Evolutionary conservation across 495 filamentous ascomycete species (phyloP).

Genomic region (Penicillium fimorum): DNA sequence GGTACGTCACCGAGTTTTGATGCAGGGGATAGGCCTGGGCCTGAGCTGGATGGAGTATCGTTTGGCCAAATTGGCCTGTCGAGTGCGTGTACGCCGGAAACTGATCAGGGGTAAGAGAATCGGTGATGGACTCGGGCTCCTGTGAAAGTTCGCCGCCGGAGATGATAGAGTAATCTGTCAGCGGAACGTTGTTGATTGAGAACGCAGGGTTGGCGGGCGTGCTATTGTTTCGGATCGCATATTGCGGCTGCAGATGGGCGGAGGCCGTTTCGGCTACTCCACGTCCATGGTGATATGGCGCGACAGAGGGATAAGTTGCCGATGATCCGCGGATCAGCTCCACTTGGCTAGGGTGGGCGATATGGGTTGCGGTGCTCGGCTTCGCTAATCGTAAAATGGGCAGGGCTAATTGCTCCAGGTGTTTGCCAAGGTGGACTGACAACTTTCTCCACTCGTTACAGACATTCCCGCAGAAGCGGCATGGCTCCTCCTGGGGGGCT

Average conservation of each 20-base stretch:
- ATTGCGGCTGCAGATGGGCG: slow-evolving; percentile 20
- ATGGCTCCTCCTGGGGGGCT: slow-evolving; percentile 74
- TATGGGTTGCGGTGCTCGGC: slow-evolving; percentile 24
- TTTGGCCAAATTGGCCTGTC: slow-evolving; percentile 17
- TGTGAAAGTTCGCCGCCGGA: slow-evolving; percentile 30
- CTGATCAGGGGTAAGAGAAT: slow-evolving; percentile 20
- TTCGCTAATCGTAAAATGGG: slow-evolving; percentile 74
- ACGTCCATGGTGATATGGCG: slow-evolving; percentile 7
- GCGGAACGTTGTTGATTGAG: slow-evolving; percentile 14
- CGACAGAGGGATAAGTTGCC: slow-evolving; percentile 6
- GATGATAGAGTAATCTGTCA: slow-evolving; percentile 26
- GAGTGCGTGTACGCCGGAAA: slow-evolving; percentile 11
- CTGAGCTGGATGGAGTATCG: slow-evolving; percentile 18
- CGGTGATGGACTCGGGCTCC: slow-evolving; percentile 30
- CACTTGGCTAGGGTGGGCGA: slow-evolving; percentile 4
- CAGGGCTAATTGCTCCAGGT: slow-evolving; percentile 93
- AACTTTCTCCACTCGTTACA: slow-evolving; percentile 92
- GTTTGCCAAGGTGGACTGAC: slow-evolving; percentile 90
- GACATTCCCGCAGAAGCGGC: slow-evolving; percentile 83
- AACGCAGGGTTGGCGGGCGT: slow-evolving; percentile 14
- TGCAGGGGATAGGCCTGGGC: slow-evolving; percentile 30
- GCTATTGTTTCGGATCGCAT: slow-evolving; percentile 20
- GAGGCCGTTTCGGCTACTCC: slow-evolving; percentile 1
- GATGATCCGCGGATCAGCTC: not conserved
- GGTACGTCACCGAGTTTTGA: slow-evolving; percentile 40